Percentiles rank a stretch among this genome's conserved stretches.
Conservation (phyloP, 768 basidiomycete species). For the Rhodosporidiobolus odoratus region DNA sequence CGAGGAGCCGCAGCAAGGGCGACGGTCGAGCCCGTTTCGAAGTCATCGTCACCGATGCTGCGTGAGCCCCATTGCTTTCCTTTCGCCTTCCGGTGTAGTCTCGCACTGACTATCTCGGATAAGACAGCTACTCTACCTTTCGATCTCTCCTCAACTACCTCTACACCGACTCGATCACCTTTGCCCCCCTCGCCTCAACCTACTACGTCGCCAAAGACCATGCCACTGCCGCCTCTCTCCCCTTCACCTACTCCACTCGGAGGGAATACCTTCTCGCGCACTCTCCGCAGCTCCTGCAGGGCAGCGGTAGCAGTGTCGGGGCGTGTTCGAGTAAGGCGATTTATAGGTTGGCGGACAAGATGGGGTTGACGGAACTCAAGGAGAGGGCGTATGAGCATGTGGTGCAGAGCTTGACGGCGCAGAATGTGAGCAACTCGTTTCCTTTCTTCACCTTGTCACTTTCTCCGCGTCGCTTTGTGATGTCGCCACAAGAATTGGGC, state of each 20-base stretch:
- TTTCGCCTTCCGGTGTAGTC: neutral
- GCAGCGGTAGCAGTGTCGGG: neutral
- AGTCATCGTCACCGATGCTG: slow-evolving; percentile 46
- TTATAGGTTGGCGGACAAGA: slow-evolving; percentile 43
- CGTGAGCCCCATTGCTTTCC: slow-evolving; percentile 15
- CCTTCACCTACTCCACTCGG: slow-evolving; percentile 27
- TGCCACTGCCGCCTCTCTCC: neutral
- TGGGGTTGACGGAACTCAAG: slow-evolving; percentile 47
- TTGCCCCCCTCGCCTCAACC: slow-evolving; percentile 48
- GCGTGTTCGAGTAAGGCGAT: slow-evolving; percentile 48
- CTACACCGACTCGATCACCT: slow-evolving; percentile 49
- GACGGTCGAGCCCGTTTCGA: slow-evolving; percentile 41
- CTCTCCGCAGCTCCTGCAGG: neutral
- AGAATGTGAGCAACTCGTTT: slow-evolving; percentile 38
- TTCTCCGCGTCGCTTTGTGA: too few species aligned
- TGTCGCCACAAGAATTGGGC: neutral
- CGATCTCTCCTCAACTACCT: slow-evolving; percentile 49
- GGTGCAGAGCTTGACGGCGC: slow-evolving; percentile 44
- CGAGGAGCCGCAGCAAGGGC: neutral
- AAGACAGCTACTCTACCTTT: slow-evolving; percentile 48
- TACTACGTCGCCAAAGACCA: slow-evolving; percentile 38
- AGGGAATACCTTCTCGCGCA: slow-evolving; percentile 29
- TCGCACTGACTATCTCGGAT: too few species aligned
- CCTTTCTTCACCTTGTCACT: neutral
- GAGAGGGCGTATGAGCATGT: slow-evolving; percentile 49